Base-by-base conservation (phyloP, 2,329 filamentous ascomycete species). In the Aspergillus fischeri region DNA sequence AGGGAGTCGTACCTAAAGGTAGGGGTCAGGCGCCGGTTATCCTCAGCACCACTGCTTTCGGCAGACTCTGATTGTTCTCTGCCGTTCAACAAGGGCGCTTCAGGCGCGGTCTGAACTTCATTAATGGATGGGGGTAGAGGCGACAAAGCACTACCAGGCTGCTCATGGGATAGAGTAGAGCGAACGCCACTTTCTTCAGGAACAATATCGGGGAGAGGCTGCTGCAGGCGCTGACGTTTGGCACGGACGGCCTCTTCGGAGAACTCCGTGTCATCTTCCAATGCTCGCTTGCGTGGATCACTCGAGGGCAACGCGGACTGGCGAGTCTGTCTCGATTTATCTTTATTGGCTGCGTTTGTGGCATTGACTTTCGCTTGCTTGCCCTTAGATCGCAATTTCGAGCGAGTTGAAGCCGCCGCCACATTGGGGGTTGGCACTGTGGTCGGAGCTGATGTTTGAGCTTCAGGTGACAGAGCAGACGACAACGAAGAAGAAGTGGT, bases 401-500 rank as follows among this genome's bases (percentile, higher is more conserved):
- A 27, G 41, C 60, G 60, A 47, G 59, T 48, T 49, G 57, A 56
- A 35, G 60, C 53, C 24, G 60, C 54, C 25, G 57, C 58, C 21
- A 17, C 32, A 17, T 14, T 17, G 24, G 44, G 44, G 25, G 44
- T 24, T 24, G 66, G 53, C 27, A 54, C 55, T 50, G 66, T 58
- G 32, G 58, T 62, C 35, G 69, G 67, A n/a, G 63, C 64, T 52
- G 66, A 65, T 21, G 69, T 68, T 54, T 75, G 72, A 49, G 65
- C 66, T 42, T 73, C 69, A 35, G 75, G 60, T 4, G 75, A 75
- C 45, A 74, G 71, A 9, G 72, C 72, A 8, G 75, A 73, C 38
- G 76, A 77, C 24, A 77, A 57, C 11, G 73, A 76, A 17, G 74
- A 75, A 11, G 68, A 67, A 21, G 68, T 75, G 44, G 61, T 65